A percentile compares a stretch with the other conserved stretches of the same genome.
Evolutionary conservation across 108 stramenopile species (phyloP).

Genomic region (Fragilaria crotonensis): DNA sequence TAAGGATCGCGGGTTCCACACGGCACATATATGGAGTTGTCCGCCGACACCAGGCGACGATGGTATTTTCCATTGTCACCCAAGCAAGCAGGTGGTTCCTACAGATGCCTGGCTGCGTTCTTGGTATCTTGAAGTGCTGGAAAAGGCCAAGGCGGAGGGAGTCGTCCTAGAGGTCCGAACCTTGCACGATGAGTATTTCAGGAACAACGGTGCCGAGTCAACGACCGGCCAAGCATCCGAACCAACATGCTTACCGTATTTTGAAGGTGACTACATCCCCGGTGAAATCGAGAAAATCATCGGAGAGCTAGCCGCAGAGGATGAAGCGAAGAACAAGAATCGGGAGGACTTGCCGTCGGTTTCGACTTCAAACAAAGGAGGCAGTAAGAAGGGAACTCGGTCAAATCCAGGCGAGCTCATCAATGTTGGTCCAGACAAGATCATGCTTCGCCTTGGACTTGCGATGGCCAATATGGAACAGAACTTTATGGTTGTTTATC

Average conservation of each 20-base stretch:
- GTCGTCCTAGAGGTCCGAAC: constrained; percentile 60
- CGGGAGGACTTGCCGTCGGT: neutral
- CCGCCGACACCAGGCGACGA: constrained; percentile 95
- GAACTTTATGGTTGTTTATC: constrained; percentile 75
- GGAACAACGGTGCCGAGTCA: constrained; percentile 26
- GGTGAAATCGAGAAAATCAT: constrained; percentile 92
- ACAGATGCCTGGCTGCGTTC: constrained; percentile 81
- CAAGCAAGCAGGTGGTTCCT: constrained; percentile 68
- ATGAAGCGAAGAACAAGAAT: constrained; percentile 23
- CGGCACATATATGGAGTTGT: constrained; percentile 97
- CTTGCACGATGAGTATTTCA: constrained; percentile 88
- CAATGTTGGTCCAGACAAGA: constrained; percentile 48
- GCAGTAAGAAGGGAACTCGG: constrained; percentile 45
- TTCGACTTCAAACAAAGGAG: constrained; percentile 28
- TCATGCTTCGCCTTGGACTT: constrained; percentile 61
- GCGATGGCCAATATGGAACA: constrained; percentile 67
- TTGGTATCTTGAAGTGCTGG: constrained; percentile 90
- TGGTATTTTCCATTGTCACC: constrained; percentile 91
- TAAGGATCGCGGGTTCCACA: constrained; percentile 91
- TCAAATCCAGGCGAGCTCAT: constrained; percentile 54
- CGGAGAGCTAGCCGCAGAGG: constrained; percentile 42
- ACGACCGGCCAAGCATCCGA: constrained; percentile 15
- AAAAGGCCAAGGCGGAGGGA: constrained; percentile 68
- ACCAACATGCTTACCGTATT: constrained; percentile 78
- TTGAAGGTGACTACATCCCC: constrained; percentile 95